Base-by-base conservation (phyloP, 1,284 basidiomycete species). In the Heterobasidion occidentale region DNA sequence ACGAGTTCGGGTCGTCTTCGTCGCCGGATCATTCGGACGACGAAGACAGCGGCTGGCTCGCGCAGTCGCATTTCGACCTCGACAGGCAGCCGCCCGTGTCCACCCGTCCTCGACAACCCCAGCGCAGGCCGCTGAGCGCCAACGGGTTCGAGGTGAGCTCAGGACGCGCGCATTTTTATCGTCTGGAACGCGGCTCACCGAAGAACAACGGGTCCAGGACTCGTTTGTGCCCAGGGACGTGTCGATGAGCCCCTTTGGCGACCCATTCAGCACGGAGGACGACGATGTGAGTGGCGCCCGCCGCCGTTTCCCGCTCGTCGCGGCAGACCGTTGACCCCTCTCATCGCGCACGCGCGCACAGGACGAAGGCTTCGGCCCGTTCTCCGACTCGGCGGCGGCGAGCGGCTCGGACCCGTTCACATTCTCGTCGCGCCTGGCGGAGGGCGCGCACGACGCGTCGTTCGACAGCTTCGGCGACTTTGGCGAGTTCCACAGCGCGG, bases 401-500 rank as follows among this genome's bases (percentile, higher is more conserved):
- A 70, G 71, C 46, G 70, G 74, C 20, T 64, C 75, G 5, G 85
- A 86, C 62, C 79, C 80, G 1, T 88, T 90, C 68, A 78, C 74
- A 1, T 83, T 82, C 66, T 73, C 77, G 1, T 75, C 82, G 0
- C 78, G 77, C 5, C 77, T 81, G 56, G 76, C 80, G 0, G 33
- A 83, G 80, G 58, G 66, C 19, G 19, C 19, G 60, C 62, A 81
- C 82, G 81, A 86, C 34, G 74, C 79, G 1, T 79, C 81, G 2
- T 86, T 87, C 61, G 84, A 86, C 46, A 76, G 74, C 27, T 87
- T 86, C 63, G 83, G 83, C 34, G 88, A 90, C 62, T 90, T 92
- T 67, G 86, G 86, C 9, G 90, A 90, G 59, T 92, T 92, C 64
- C 88, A 88, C 55, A 79, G 75, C 0, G 73, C 64, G 17, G 78